phyloP scores from a whole-genome alignment of 2,329 filamentous ascomycete species.

The Pseudomassariella vexata region DNA sequence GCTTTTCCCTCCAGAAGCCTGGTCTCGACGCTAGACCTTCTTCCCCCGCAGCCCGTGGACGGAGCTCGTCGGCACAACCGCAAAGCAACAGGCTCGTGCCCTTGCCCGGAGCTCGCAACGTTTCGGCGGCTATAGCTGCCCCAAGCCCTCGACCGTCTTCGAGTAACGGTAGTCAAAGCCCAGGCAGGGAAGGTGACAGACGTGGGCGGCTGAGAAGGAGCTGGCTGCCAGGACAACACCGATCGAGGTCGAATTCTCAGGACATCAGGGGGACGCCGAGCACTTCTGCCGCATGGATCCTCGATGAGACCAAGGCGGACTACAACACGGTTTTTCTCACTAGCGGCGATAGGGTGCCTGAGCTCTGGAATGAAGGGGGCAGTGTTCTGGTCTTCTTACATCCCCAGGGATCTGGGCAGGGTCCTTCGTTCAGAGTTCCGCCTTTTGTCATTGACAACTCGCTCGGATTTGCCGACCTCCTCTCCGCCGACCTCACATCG shows the following conservation, averaged over 20 bases:
- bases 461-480: slow-evolving; percentile 46
- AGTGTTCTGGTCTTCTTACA: slow-evolving; percentile 54
- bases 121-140: slow-evolving; percentile 17
- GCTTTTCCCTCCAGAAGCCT: slow-evolving; percentile 10
- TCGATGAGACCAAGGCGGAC: slow-evolving; percentile 46
- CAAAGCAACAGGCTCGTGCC: slow-evolving; percentile 19
- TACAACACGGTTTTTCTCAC: slow-evolving; percentile 49
- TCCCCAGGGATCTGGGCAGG: slow-evolving; percentile 40
- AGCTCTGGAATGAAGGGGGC: slow-evolving; percentile 59
- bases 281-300: slow-evolving; percentile 47
- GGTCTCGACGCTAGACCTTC: slow-evolving; percentile 18
- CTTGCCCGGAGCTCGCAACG: slow-evolving; percentile 24
- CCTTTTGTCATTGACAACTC: slow-evolving; percentile 50
- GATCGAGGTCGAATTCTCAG: slow-evolving; percentile 46
- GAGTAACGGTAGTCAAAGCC: slow-evolving; percentile 38
- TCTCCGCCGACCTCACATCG: slow-evolving; percentile 37
- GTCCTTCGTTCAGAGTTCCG: slow-evolving; percentile 56
- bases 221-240: slow-evolving; percentile 46
- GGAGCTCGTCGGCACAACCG: slow-evolving; percentile 44
- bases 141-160: slow-evolving; percentile 24
- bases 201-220: slow-evolving; percentile 44
- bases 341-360: slow-evolving; percentile 55
- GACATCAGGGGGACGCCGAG: slow-evolving; percentile 21
- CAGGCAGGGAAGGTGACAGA: slow-evolving; percentile 25
- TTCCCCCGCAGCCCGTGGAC: slow-evolving; percentile 31